Evolutionary conservation across 805 yeast species (phyloP), one percentile per base, ranked within the genome.

Genomic region (Lipomyces japonicus): DNA sequence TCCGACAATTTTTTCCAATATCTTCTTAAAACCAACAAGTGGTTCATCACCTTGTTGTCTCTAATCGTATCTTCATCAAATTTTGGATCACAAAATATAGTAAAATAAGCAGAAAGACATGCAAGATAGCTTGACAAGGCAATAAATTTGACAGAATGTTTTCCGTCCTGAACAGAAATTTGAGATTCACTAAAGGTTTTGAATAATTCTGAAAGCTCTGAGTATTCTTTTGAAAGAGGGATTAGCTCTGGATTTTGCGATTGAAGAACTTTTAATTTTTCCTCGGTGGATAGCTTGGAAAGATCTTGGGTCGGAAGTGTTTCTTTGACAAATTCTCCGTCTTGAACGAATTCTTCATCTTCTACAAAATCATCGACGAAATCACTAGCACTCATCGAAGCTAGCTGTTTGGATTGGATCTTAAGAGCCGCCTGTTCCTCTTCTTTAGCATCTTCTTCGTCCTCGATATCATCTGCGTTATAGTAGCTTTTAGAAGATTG

Each of bases 21-120:
- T 63, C 91, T 96, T 58, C 95, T 77, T 2, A 93, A 75, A 46
- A 84, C 81, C 46, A 91, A 71, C 30, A 91, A 82, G 25, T 84
- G 78, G 62, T 86, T 89, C 96, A 93, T 91, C 1, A 91, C 83
- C 2, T 91, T 85, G 58, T 85, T 91, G 48, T 87, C 95, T 61
- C 87, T 88, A 84, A 54, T 77, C 2, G 75, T 71, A 44, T 80
- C 84, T 24, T 79, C 82, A 21, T 71, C 71, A 39, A 71, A 68
- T 35, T 82, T 63, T 39, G 78, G 75, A 34, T 80, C 80, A 16
- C 78, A 68, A 55, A 91, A 79, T 14, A 93, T 64, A 2, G 95
- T 84, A 61, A 91, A 79, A 65, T 89, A 91, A 4, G 89, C 77
- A 3, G 84, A 72, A 23, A 91, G 78, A 23, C 95, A 74, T 12